Evolutionary conservation across 1,139 yeast species (phyloP), one percentile per base, ranked within the genome.

Genomic region (Pichia kudriavzevii): DNA sequence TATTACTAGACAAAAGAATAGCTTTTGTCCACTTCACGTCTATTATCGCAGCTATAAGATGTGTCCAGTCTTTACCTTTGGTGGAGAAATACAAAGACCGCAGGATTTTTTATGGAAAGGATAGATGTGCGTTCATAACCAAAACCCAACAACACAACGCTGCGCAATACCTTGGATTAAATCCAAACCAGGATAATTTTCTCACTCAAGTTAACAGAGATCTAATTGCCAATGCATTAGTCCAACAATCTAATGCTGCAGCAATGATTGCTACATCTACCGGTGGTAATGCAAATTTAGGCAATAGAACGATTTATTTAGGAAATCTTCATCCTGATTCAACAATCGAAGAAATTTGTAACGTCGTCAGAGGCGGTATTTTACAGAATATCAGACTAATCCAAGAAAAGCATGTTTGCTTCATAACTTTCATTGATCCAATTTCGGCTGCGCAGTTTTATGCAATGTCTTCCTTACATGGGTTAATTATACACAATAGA

Each of bases 101-200:
- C 40, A 73, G 72, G 52, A 72, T 76, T 34, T 73, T 70, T 48
- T 74, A 73, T 46, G 79, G 79, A 42, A 74, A 74, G 42, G 79
- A 81, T 53, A 57, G 80, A 51, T 74, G 80, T 59, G 80, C 80
- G 5, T 74, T 74, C 52, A 83, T 88, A 35, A 85, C 96, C 25
- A 85, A 84, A 58, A 83, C 96, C 20, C 96, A 91, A 60, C 95
- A 87, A 60, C 96, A 88, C 55, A 87, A 88, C 58, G 97, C 97
- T 16, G 95, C 96, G 7, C 95, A 88, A 60, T 88, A 85, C 56
- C 65, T 88, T 42, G 96, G 96, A 2, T 69, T 87, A 47, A 87
- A 88, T 27, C 94, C 94, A 16, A 94, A 94, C 19, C 76, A 79
- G 74, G 95, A 83, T 54, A 87, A 82, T 53, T 66, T 83, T 40